Evolutionary conservation across 1,284 basidiomycete species (phyloP).

Genomic region (Xerocomus amazonicus): DNA sequence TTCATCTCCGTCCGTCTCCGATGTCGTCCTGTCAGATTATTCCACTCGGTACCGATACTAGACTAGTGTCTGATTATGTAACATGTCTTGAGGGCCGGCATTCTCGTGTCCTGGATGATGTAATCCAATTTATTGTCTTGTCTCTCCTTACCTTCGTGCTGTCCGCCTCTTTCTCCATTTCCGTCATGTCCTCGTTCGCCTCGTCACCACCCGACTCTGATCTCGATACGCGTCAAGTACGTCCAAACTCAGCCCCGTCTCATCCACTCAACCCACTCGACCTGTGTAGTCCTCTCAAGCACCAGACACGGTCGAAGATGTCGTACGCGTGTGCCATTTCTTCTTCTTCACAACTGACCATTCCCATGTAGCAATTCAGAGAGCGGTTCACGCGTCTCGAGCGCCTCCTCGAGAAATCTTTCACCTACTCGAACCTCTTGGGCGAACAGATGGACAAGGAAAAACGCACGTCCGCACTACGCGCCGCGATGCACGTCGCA

Average conservation of each 20-base stretch:
- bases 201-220: conserved; percentile 26
- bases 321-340: conserved; percentile 9
- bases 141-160: background rate
- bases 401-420: conserved; percentile 60
- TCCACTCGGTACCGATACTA: conserved; percentile 82
- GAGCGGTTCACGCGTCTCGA: conserved; percentile 50
- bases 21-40: conserved; percentile 53
- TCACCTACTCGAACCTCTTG: conserved; percentile 56
- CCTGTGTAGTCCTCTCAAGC: conserved; percentile 12
- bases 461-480: conserved; percentile 25
- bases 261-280: background rate
- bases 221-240: conserved; percentile 11
- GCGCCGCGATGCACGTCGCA: conserved; percentile 38
- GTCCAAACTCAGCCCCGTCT: background rate
- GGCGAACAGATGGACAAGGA: conserved; percentile 66
- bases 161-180: conserved; percentile 25
- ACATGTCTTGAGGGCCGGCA: conserved; percentile 17
- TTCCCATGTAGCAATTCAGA: conserved; percentile 39
- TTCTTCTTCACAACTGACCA: background rate
- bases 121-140: conserved; percentile 9
- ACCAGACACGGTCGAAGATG: conserved; percentile 16
- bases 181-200: conserved; percentile 15
- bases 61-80: conserved; percentile 37
- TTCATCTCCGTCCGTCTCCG: background rate
- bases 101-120: conserved; percentile 24